Conservation (phyloP, 257 asterid genomes). For the Solanum megistacrolobum region DNA sequence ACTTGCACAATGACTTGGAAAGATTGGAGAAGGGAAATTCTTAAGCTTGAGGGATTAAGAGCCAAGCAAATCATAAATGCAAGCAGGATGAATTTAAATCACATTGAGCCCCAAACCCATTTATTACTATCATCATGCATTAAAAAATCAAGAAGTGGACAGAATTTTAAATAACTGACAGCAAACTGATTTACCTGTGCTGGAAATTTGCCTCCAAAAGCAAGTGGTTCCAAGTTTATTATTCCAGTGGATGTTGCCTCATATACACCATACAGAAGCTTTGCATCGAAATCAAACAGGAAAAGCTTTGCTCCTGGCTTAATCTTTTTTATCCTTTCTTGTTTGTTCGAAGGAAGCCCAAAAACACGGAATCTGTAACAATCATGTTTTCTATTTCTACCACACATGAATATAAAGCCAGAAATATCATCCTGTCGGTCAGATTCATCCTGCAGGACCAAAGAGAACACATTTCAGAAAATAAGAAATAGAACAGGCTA, state of each 20-base stretch:
- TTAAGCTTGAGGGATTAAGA: not conserved
- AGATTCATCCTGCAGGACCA: not conserved
- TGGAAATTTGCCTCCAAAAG: conserved; percentile 68
- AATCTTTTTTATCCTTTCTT: conserved; percentile 40
- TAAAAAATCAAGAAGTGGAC: not conserved
- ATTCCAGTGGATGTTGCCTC: conserved; percentile 60
- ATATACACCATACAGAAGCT: conserved; percentile 66
- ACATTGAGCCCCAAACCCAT: not conserved
- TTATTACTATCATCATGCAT: not conserved
- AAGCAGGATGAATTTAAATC: not conserved
- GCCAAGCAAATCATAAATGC: not conserved
- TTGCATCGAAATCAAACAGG: conserved; percentile 51
- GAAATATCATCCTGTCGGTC: conserved; percentile 7
- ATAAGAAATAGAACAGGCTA: not conserved
- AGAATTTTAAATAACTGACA: not conserved
- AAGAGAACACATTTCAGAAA: not conserved
- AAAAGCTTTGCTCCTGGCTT: conserved; percentile 62
- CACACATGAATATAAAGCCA: conserved; percentile 72
- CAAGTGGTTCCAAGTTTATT: conserved; percentile 62
- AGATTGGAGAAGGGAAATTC: not conserved
- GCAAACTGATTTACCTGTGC: conserved; percentile 45
- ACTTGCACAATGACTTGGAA: not conserved
- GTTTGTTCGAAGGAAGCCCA: conserved; percentile 52
- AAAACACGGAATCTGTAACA: conserved; percentile 69
- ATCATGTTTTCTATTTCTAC: conserved; percentile 43